These are phyloP conservation scores for Backusella liffmaniae DNA, from an alignment of 192 early-diverging fungal genomes.

Conservation along the genomic window DNA sequence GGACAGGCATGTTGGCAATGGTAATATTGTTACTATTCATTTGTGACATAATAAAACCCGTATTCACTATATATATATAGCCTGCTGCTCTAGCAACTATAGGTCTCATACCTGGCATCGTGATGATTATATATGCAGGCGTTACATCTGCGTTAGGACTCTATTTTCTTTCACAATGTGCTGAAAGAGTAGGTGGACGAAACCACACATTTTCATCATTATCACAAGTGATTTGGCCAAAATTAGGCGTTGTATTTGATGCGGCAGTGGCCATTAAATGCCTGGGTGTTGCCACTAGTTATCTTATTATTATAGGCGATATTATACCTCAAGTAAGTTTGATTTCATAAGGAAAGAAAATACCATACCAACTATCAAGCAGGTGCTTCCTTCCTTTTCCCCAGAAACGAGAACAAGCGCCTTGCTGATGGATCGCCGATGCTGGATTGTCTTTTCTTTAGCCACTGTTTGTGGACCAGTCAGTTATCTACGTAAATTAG, in stretches of 20 bases:
- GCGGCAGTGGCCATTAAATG: conserved; percentile 96
- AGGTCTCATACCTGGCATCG: conserved; percentile 79
- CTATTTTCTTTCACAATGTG: conserved; percentile 76
- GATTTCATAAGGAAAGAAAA: neutral
- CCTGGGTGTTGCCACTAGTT: conserved; percentile 94
- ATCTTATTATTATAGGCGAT: conserved; percentile 94
- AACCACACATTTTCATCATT: conserved; percentile 88
- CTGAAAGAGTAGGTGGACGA: conserved; percentile 71
- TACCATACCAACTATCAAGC: neutral
- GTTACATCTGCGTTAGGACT: conserved; percentile 77
- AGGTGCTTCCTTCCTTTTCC: conserved; percentile 19
- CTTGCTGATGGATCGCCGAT: conserved; percentile 57
- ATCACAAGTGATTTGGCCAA: conserved; percentile 90
- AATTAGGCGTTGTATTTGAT: conserved; percentile 87
- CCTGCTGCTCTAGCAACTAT: conserved; percentile 82
- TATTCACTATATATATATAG: conserved; percentile 31
- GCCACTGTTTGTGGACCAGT: conserved; percentile 67
- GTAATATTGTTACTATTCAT: conserved; percentile 33
- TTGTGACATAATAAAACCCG: neutral
- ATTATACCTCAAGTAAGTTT: conserved; percentile 73
- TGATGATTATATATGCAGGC: conserved; percentile 79
- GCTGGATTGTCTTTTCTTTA: conserved; percentile 88
- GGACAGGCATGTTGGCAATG: conserved; percentile 97
- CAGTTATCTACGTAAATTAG: conserved; percentile 76
- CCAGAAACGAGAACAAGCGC: neutral